Evolutionary conservation across 2,329 filamentous ascomycete genomes (phyloP).

Genomic region (Monilinia fructicola): DNA sequence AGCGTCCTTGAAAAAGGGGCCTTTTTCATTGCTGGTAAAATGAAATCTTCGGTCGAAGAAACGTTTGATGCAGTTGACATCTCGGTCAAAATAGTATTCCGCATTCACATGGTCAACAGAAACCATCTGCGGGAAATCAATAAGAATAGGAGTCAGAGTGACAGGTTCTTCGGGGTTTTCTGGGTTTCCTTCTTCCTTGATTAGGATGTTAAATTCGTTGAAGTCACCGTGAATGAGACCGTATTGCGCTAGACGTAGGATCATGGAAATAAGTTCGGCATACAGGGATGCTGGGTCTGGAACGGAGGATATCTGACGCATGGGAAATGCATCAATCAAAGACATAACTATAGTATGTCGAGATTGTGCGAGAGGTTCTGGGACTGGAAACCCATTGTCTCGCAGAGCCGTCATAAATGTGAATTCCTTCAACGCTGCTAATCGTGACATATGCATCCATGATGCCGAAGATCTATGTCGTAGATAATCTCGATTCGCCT

Average conservation of each 20-base stretch:
- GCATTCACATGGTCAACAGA: slow-evolving; percentile 93
- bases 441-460: slow-evolving; percentile 96
- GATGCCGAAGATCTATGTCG: slow-evolving; percentile 76
- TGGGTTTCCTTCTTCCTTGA: slow-evolving; percentile 66
- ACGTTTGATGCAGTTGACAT: slow-evolving; percentile 91
- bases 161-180: slow-evolving; percentile 47
- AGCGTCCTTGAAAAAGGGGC: slow-evolving; percentile 82
- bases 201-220: slow-evolving; percentile 98
- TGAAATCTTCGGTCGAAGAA: slow-evolving; percentile 90
- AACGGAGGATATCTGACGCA: slow-evolving; percentile 83
- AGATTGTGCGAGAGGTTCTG: slow-evolving; percentile 82
- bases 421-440: slow-evolving; percentile 91
- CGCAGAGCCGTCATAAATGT: slow-evolving; percentile 88
- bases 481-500: slow-evolving; percentile 93
- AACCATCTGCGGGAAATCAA: slow-evolving; percentile 98
- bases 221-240: slow-evolving; percentile 97
- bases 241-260: slow-evolving; percentile 77
- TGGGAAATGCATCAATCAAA: slow-evolving; percentile 85
- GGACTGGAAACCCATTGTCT: slow-evolving; percentile 85
- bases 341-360: slow-evolving; percentile 97
- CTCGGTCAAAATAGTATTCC: slow-evolving; percentile 95
- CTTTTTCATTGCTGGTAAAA: slow-evolving; percentile 77
- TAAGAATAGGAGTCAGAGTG: slow-evolving; percentile 74
- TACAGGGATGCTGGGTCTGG: slow-evolving; percentile 85
- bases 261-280: slow-evolving; percentile 83